Conservation (phyloP, 768 basidiomycete genomes). For the Podaxis pistillaris region DNA sequence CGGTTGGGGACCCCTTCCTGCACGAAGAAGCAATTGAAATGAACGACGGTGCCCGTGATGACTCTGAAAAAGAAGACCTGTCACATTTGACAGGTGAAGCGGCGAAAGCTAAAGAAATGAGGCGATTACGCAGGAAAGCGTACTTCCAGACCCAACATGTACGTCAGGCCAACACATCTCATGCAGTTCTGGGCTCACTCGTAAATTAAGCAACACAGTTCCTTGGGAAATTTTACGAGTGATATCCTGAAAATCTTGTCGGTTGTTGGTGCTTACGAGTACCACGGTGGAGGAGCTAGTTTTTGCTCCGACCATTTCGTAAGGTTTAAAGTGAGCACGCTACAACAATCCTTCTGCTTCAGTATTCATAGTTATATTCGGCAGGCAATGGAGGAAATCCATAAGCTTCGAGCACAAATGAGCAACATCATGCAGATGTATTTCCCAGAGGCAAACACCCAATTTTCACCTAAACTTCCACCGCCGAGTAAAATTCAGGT, state of each 20-base stretch:
- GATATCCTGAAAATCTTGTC: slow-evolving; percentile 88
- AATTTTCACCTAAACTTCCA: slow-evolving; percentile 59
- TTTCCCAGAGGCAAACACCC: slow-evolving; percentile 62
- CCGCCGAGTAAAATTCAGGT: slow-evolving; percentile 85
- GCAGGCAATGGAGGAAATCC: slow-evolving; percentile 98
- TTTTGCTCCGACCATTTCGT: slow-evolving; percentile 94
- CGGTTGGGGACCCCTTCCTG: slow-evolving; percentile 95
- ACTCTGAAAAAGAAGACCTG: slow-evolving; percentile 37
- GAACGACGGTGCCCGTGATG: slow-evolving; percentile 37
- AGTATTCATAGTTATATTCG: background rate
- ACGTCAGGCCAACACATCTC: slow-evolving; percentile 17
- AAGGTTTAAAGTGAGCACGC: slow-evolving; percentile 66
- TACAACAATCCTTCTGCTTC: background rate
- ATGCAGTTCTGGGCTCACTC: background rate
- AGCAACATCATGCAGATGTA: slow-evolving; percentile 80
- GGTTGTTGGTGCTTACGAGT: slow-evolving; percentile 96
- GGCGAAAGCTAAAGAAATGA: slow-evolving; percentile 52
- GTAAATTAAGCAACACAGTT: slow-evolving; percentile 60
- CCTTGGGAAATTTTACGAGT: slow-evolving; percentile 76
- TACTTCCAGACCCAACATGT: slow-evolving; percentile 87
- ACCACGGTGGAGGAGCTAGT: slow-evolving; percentile 70
- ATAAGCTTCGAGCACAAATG: slow-evolving; percentile 90
- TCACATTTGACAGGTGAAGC: slow-evolving; percentile 46
- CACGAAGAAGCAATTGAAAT: slow-evolving; percentile 68
- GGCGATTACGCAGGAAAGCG: slow-evolving; percentile 62